A percentile compares a stretch with the other conserved stretches of the same genome.
Conservation (phyloP, 805 yeast genomes). For the Starmera pachycereana region DNA sequence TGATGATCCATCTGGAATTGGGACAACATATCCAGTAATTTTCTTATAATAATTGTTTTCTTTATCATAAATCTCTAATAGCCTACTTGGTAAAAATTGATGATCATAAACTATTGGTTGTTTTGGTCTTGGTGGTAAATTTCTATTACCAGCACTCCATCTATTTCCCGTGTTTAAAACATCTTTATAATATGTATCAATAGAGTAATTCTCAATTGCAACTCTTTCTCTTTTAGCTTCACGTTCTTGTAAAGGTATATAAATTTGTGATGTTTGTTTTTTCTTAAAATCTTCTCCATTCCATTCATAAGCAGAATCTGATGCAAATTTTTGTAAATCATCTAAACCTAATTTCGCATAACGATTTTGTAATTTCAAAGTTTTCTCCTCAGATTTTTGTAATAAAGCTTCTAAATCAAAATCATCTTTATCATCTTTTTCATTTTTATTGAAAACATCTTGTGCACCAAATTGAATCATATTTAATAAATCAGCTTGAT, state of each 20-base stretch:
- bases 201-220: constrained; percentile 56
- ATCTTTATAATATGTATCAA: constrained; percentile 80
- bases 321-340: constrained; percentile 67
- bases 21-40: constrained; percentile 52
- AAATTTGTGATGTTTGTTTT: constrained; percentile 39
- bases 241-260: constrained; percentile 63
- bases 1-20: constrained; percentile 47
- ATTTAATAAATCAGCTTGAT: constrained; percentile 60
- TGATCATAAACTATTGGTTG: constrained; percentile 79
- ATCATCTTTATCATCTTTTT: constrained; percentile 30
- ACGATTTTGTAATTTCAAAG: constrained; percentile 49
- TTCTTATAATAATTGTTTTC: constrained; percentile 74
- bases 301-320: constrained; percentile 79
- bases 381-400: constrained; percentile 50
- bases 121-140: constrained; percentile 77
- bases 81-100: constrained; percentile 77
- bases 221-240: constrained; percentile 81
- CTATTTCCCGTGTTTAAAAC: constrained; percentile 68
- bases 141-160: constrained; percentile 25
- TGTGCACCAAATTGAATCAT: constrained; percentile 84
- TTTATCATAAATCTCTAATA: constrained; percentile 66
- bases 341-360: constrained; percentile 62
- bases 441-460: constrained; percentile 33
- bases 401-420: constrained; percentile 54
- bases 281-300: constrained; percentile 75